Base-by-base conservation (phyloP, 2,329 filamentous ascomycete genomes). In the Fusarium graminum region DNA sequence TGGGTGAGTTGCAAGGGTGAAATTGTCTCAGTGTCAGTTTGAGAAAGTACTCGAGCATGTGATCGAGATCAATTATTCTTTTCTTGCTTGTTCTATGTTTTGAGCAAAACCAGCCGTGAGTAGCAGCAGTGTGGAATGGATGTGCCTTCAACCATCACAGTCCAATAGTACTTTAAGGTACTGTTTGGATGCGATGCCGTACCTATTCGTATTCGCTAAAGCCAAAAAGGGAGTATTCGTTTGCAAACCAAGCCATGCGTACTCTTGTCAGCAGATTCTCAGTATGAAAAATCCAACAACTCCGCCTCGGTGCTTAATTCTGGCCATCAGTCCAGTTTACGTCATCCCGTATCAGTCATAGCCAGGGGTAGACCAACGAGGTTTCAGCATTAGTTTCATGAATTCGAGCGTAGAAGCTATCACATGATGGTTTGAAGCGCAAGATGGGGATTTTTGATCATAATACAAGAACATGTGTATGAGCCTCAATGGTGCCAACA, bases 351-450 rank as follows among this genome's bases (percentile, higher is more conserved):
- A 32, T 19, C 19, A 8, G 8, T 17, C 13, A 19, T 28, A 41
- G 34, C 29, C 52, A 62, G 44, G 59, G 58, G 26, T 36, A 39
- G 49, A 30, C 43, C 51, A 63, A 45, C 50, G 22, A 51, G 28
- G 59, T 63, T 63, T 58, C 59, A 57, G 50, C 12, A 49, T 62
- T 56, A 19, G 57, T 62, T 62, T 62, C 57, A 47, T 16, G 19
- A 11, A 59, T 29, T 46, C 45, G 25, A 38, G 41, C 12, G 16
- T 42, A 11, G 19, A 54, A 55, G 58, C 36, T 19, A 43, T 62
- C 59, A 19, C 26, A 28, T 28, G 26, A 42, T 28, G 17, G 22
- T 38, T 25, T 47, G 25, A n/a, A 36, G 19, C 25, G 22, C 10
- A 22, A 14, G 16, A 38, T 47, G 19, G 22, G 11, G 17, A 19